Conservation (phyloP, 2,329 filamentous ascomycete species). For the Ceratocystis papillata region DNA sequence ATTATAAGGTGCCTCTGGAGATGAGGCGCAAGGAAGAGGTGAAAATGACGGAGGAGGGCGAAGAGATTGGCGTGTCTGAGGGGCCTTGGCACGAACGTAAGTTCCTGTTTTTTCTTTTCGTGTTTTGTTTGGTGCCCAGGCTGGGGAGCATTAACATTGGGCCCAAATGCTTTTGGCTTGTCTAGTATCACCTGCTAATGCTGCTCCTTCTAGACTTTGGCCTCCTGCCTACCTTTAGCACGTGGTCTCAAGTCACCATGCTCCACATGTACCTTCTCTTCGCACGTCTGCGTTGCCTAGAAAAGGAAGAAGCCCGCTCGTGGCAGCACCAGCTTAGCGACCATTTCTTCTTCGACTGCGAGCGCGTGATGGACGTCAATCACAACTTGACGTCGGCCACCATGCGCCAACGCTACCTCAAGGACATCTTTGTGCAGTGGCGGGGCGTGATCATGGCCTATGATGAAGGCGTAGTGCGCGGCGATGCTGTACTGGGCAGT, state of each 20-base stretch:
- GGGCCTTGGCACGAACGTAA: slow-evolving; percentile 76
- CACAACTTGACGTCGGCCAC: slow-evolving; percentile 56
- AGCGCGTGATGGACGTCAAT: slow-evolving; percentile 69
- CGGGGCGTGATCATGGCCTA: slow-evolving; percentile 74
- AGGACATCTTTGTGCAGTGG: slow-evolving; percentile 91
- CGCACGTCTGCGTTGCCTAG: slow-evolving; percentile 69
- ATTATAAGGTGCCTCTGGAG: slow-evolving; percentile 63
- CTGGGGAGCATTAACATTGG: neutral
- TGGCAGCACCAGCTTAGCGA: slow-evolving; percentile 90
- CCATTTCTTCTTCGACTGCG: slow-evolving; percentile 86
- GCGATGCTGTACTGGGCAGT: slow-evolving; percentile 64
- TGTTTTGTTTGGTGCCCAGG: neutral
- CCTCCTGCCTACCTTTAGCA: slow-evolving; percentile 78
- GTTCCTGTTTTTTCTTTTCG: slow-evolving; percentile 28
- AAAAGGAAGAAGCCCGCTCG: slow-evolving; percentile 53
- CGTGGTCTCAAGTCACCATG: slow-evolving; percentile 93
- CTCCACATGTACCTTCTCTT: slow-evolving; percentile 90
- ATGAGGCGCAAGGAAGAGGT: slow-evolving; percentile 55
- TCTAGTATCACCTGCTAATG: slow-evolving; percentile 13
- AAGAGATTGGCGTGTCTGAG: slow-evolving; percentile 65
- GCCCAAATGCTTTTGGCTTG: too few species aligned
- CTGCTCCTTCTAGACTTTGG: slow-evolving; percentile 49
- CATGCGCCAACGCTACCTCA: slow-evolving; percentile 56
- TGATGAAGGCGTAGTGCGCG: slow-evolving; percentile 67
- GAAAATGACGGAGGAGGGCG: slow-evolving; percentile 61